A percentile compares a stretch with the other conserved stretches of the same genome.
Conservation (phyloP, 768 basidiomycete species). For the Pholiota microspora region DNA sequence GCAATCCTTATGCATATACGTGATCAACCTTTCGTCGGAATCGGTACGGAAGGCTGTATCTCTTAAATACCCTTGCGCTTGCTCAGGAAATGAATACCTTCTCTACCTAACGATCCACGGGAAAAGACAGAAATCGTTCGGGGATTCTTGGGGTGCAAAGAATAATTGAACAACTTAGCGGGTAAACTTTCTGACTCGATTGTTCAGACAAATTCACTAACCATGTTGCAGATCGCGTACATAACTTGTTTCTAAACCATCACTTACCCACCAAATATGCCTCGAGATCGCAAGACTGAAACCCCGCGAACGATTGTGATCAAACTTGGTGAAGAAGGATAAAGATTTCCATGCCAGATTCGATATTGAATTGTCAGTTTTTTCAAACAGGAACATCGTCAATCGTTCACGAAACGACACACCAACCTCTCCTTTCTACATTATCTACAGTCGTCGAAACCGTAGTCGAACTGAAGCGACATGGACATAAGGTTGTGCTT, state of each 20-base stretch:
- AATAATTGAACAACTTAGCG: no score
- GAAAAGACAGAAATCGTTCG: no score
- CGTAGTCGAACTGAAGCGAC: constrained; percentile 67
- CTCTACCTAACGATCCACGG: no score
- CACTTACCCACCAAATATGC: not conserved
- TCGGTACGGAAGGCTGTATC: not conserved
- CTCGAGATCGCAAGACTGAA: constrained; percentile 11
- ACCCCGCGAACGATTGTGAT: constrained; percentile 72
- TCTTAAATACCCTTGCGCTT: not conserved
- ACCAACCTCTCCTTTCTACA: constrained; percentile 87
- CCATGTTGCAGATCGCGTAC: not conserved
- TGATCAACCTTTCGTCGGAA: constrained; percentile 1
- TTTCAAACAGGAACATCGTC: constrained; percentile 79
- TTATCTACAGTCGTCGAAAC: constrained; percentile 93
- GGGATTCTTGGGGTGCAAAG: no score
- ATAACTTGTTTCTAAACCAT: not conserved
- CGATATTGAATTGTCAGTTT: no score
- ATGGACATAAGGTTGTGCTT: constrained; percentile 93
- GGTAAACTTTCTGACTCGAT: not conserved
- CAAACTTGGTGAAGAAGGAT: constrained; percentile 59
- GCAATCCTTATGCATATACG: not conserved
- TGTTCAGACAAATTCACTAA: not conserved
- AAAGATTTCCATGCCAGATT: no score
- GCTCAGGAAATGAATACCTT: not conserved
- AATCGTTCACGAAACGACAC: constrained; percentile 92